Base-by-base conservation (phyloP, 257 asterid genomes). In the Salvia miltiorrhiza region DNA sequence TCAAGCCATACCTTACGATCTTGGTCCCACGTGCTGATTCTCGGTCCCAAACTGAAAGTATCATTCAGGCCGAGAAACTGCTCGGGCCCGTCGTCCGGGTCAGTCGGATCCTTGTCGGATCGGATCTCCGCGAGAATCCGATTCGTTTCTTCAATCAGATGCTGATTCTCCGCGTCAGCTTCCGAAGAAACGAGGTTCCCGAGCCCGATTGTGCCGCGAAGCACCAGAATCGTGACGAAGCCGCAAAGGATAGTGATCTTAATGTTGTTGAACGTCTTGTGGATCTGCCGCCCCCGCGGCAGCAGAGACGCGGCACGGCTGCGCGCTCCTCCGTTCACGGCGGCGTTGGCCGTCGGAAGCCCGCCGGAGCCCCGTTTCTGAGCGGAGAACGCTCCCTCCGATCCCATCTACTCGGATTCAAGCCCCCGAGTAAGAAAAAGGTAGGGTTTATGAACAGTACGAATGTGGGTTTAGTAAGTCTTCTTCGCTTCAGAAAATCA, bases 141-240 rank as follows among this genome's bases (percentile, higher is more conserved):
- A 40, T 81, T 82, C 30, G 93, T 90, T 50, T 89, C 97, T 17
- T 88, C 90, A 4, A 72, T 45, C 58, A 89, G 79, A n/a, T 81
- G 83, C 77, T 77, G 87, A 74, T 78, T 87, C 64, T 81, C 90
- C 1, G 89, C 84, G 2, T 92, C 98, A 2, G 92, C 80, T 62
- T 85, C 92, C 35, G 81, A 44, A 28, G 97, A 78, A 3, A 73
- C 80, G 58, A 92, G 90, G 76, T 63, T 83, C 16, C 95, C 88
- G 72, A 92, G 64, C 21, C 98, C 96, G 64, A 89, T 87, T 8
- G 98, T 92, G 65, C 98, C 98, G 9, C 96, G 94, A 5, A 92
- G 85, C 4, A 92, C 98, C 23, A 92, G 86, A 67, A 89, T 86
- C 10, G 98, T 92, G 65, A 92, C 90, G 63, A 92, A 83, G 73